Conservation (phyloP, 768 basidiomycete genomes). For the Psilocybe subaeruginosa region DNA sequence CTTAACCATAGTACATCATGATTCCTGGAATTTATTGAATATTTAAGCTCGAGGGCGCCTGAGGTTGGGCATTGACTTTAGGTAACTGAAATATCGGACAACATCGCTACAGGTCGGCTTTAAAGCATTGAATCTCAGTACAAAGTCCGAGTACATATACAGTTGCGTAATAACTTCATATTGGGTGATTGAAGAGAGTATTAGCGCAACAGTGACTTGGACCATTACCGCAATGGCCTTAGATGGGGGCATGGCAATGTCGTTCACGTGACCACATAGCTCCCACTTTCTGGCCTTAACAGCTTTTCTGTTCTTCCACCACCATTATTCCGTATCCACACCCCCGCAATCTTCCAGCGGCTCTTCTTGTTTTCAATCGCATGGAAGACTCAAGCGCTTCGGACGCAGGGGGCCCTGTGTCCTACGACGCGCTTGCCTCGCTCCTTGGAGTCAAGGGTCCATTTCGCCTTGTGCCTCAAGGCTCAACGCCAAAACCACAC, state of each 20-base stretch:
- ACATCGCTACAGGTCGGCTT: too few species aligned
- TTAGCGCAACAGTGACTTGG: too few species aligned
- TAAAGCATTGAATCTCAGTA: too few species aligned
- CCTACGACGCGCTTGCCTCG: constrained; percentile 45
- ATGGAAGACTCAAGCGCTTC: constrained; percentile 43
- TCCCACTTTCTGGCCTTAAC: constrained; percentile 21
- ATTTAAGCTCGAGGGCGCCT: too few species aligned
- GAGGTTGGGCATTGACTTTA: too few species aligned
- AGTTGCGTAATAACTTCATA: too few species aligned
- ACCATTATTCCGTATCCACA: constrained; percentile 14
- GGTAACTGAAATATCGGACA: too few species aligned
- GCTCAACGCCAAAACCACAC: constrained; percentile 69
- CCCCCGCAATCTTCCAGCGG: constrained; percentile 14
- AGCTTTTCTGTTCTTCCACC: constrained; percentile 23
- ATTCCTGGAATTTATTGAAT: too few species aligned
- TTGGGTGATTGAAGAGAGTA: too few species aligned
- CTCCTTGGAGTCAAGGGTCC: constrained; percentile 63
- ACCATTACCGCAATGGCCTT: neutral
- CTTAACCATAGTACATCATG: too few species aligned
- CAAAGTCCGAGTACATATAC: too few species aligned
- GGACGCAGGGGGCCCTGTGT: constrained; percentile 31
- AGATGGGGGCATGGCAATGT: neutral
- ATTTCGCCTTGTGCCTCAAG: constrained; percentile 69
- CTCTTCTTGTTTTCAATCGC: constrained; percentile 13
- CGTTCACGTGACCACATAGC: constrained; percentile 15